Percentiles rank a stretch among this genome's conserved stretches.
These are phyloP conservation scores for Aristolochia fimbriata DNA, from an alignment of 164 flowering plant genomes.

Conservation along the genomic window DNA sequence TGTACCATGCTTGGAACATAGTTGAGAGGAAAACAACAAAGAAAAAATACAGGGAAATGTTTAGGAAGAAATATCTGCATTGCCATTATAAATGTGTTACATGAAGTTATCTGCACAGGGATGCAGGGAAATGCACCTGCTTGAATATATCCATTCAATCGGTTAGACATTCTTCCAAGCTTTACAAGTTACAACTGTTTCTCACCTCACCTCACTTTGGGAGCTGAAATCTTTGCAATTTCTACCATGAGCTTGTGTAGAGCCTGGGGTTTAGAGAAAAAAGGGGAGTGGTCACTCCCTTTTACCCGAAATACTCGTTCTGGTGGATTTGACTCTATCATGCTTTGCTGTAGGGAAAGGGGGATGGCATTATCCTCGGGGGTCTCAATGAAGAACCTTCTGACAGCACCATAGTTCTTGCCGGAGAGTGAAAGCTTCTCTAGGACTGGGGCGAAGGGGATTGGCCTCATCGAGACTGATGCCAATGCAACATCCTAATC, in stretches of 20 bases:
- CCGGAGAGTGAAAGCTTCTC: slow-evolving; percentile 79
- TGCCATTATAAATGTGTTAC: too few relatives aligned
- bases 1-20: too few relatives aligned
- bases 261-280: slow-evolving; percentile 95
- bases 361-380: slow-evolving; percentile 75
- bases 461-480: slow-evolving; percentile 86
- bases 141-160: too few relatives aligned
- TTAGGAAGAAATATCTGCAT: too few relatives aligned
- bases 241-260: slow-evolving; percentile 72
- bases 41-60: too few relatives aligned
- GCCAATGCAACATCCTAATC: slow-evolving; percentile 86
- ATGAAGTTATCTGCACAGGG: too few relatives aligned
- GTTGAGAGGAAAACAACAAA: too few relatives aligned
- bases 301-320: slow-evolving; percentile 65
- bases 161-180: too few relatives aligned
- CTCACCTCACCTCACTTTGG: slow-evolving; percentile 3
- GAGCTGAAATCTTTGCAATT: slow-evolving; percentile 44
- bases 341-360: slow-evolving; percentile 49
- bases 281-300: slow-evolving; percentile 96
- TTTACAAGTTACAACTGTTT: too few relatives aligned
- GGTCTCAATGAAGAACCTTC: slow-evolving; percentile 82
- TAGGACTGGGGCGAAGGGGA: slow-evolving; percentile 79
- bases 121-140: too few relatives aligned
- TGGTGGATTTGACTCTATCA: slow-evolving; percentile 62
- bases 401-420: slow-evolving; percentile 65